Base-by-base conservation (phyloP, 257 asterid genomes). In the Solanum medicagineum region DNA sequence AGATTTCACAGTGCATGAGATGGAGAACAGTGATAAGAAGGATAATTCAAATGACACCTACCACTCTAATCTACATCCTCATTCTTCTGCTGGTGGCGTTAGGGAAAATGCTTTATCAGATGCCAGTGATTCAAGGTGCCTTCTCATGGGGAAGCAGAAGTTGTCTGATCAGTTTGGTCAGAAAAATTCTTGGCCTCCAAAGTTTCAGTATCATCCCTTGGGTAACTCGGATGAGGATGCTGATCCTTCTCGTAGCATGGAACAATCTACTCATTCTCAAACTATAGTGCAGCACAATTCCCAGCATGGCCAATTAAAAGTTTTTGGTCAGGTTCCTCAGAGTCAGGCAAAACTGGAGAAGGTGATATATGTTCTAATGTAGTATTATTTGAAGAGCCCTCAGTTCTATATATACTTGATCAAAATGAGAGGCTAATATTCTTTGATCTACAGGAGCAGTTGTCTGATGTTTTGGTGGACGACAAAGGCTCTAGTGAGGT, bases 201-300 rank as follows among this genome's bases (percentile, higher is more conserved):
- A 94, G 86, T 96, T 94, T 91, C 99, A 93, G 82, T 90, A 90
- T 89, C 98, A 96, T 90, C 98, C 98, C 87, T 87, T 93, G 98
- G 99, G 98, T 71, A 93, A 93, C 89, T 81, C 90, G 91, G 94
- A 90, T 79, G 97, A 91, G 85, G 91, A 90, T 85, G 87, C 66
- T 81, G 97, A 88, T 68, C 89, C 89, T 89, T 53, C 88, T 45
- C 63, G 84, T 88, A 94, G 87, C 44, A 81, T 84, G 87, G 92
- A 90, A 88, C 95, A 92, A 84, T 90, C 92, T 62, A 86, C 88
- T 65, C 93, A 85, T 80, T 70, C 87, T 62, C 91, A 86, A 84
- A 84, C 88, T 82, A 83, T 84, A 84, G 15, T 88, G 71, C 87
- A 79, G 87, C 93, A 90, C 84, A 90, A 88, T 86, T 83, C 88